Evolutionary conservation across 192 early-diverging fungal species (phyloP), one percentile per base, ranked within the genome.

Genomic region (Coemansia sp.): DNA sequence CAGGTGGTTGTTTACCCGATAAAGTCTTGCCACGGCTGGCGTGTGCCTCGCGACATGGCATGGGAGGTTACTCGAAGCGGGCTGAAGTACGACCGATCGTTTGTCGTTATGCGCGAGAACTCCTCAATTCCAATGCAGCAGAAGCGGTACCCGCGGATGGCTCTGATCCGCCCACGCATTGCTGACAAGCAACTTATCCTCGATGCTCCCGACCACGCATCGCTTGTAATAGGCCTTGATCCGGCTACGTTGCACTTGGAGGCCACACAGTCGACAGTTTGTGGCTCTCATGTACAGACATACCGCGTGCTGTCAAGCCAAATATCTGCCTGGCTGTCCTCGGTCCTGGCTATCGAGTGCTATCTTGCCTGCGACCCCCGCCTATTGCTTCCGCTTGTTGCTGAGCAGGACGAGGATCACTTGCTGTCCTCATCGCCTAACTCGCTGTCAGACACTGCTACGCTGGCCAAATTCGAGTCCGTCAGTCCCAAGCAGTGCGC

Each of bases 21-120:
- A 62, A 96, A 96, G 73, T 92, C 92, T 29, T 96, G 94, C 65
- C 87, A 89, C 78, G 79, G 79, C 61, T 70, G 83, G 74, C 27
- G 20, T 7, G 74, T 82, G 27, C 70, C 79, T 20, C 15, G 43
- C 8, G 42, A 54, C 24, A 60, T 36, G 54, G 27, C 67, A 1
- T 82, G 79, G 79, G 67, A 67, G 59, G 47, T 82, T 15, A 82
- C 79, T 3, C 67, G 36, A 20, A 54, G 62, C 54, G 79, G 79
- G 27, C 73, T 82, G 6, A 39, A 15, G 29, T 76, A 67, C 20
- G 79, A 82, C 56, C 65, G 79, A 22, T 64, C 67, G 19, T 82
- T 82, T 60, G 62, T 82, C 8, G 41, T 82, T 27, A 76, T 82
- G 79, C 79, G 79, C 36, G 73, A 82, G 43, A 73, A 76, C 60